phyloP scores from a whole-genome alignment of 2,329 filamentous ascomycete genomes.

The Rhexocercosporidium sp. region DNA sequence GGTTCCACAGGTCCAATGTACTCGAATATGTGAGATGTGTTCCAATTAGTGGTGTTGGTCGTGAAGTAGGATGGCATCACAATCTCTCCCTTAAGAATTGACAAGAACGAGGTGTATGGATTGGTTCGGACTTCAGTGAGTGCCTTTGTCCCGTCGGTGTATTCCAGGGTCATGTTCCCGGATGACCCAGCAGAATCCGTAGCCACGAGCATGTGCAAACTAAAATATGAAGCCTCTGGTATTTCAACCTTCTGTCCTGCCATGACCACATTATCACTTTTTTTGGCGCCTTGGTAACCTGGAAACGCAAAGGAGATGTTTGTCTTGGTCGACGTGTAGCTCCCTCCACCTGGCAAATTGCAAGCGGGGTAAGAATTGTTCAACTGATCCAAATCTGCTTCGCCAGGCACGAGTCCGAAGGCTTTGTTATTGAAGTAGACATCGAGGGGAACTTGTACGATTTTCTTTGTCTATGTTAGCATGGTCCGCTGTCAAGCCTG shows the following conservation, averaged over 20 bases:
- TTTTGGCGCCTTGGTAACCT: conserved; percentile 44
- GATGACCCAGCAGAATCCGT: conserved; percentile 47
- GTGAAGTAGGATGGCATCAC: conserved; percentile 51
- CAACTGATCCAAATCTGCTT: conserved; percentile 51
- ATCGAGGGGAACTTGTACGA: conserved; percentile 39
- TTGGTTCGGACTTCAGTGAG: conserved; percentile 50
- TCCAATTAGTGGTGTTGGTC: conserved; percentile 47
- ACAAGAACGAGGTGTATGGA: conserved; percentile 51
- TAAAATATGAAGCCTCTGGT: conserved; percentile 45
- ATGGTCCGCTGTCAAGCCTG: background rate
- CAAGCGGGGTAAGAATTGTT: conserved; percentile 50
- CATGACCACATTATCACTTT: conserved; percentile 51
- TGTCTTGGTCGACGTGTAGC: conserved; percentile 47
- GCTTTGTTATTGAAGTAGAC: conserved; percentile 53
- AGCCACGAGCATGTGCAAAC: conserved; percentile 50
- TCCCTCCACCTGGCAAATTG: conserved; percentile 37
- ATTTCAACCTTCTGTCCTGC: conserved; percentile 47
- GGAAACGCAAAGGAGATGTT: conserved; percentile 51
- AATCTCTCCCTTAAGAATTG: conserved; percentile 53
- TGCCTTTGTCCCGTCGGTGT: conserved; percentile 48
- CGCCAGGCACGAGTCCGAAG: conserved; percentile 50
- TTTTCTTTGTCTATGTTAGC: conserved; percentile 20
- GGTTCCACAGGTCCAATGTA: conserved; percentile 46
- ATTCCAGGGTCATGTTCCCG: conserved; percentile 50
- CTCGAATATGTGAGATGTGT: conserved; percentile 53